Conservation (phyloP, 2,329 filamentous ascomycete genomes). For the Stachybotrys elegans region DNA sequence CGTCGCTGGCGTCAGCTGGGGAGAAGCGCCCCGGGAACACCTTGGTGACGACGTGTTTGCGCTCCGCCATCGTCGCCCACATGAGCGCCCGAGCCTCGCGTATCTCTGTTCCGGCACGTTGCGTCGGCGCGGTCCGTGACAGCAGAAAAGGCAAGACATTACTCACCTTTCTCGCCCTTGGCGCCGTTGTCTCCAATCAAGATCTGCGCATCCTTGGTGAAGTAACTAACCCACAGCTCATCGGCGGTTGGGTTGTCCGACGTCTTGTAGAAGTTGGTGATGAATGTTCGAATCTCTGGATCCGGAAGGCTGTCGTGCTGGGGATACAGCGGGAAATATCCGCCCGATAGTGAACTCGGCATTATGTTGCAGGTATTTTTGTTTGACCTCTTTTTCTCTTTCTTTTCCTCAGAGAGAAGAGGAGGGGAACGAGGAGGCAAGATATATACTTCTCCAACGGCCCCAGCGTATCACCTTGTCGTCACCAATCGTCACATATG, state of each 20-base stretch:
- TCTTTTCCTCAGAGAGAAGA: too few relatives aligned
- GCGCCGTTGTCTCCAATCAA: constrained; percentile 35
- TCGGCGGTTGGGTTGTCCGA: constrained; percentile 37
- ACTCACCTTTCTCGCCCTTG: constrained; percentile 27
- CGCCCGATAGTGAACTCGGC: too few relatives aligned
- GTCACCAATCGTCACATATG: too few relatives aligned
- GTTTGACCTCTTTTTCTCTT: too few relatives aligned
- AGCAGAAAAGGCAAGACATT: too few relatives aligned
- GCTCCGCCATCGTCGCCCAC: constrained; percentile 35
- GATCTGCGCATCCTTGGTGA: constrained; percentile 34
- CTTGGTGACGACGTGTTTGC: constrained; percentile 35
- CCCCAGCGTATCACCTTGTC: too few relatives aligned
- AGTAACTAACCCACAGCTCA: constrained; percentile 38
- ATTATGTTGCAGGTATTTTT: too few relatives aligned
- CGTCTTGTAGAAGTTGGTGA: constrained; percentile 37
- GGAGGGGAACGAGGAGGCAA: too few relatives aligned
- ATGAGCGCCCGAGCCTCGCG: constrained; percentile 33
- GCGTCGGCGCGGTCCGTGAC: too few relatives aligned
- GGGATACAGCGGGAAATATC: constrained; percentile 26
- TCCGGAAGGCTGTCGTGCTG: constrained; percentile 22
- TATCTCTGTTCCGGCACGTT: constrained; percentile 28
- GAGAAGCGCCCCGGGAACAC: constrained; percentile 35
- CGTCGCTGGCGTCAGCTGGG: constrained; percentile 4
- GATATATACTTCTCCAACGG: too few relatives aligned
- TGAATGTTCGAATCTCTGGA: constrained; percentile 29